Evolutionary conservation across 768 basidiomycete genomes (phyloP), one percentile per base, ranked within the genome.

Genomic region (Mycena venus): DNA sequence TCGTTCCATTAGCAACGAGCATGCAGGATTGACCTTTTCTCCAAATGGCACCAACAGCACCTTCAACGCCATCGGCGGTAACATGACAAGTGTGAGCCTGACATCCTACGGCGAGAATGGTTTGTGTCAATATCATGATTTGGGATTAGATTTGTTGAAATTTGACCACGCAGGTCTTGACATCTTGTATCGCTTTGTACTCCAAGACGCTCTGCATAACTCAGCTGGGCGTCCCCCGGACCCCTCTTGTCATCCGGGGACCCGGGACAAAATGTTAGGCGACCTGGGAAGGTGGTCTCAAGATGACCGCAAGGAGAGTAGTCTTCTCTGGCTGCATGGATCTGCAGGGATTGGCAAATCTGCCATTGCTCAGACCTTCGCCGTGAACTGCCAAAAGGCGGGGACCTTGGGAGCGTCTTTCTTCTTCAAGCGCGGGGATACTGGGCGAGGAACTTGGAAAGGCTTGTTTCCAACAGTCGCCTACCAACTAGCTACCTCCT

Each of bases 361-460:
- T n/a, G 77, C 79, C 14, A 67, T 79, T 27, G 75, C 72, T 1
- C 79, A 78, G 34, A 73, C 75, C 2, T 38, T 80, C 2, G 76
- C 78, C 4, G 70, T 71, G 51, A 21, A 23, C 12, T 75, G 79
- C 58, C 73, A 36, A 63, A 68, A 47, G 38, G 31, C 11, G 40
- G 70, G 64, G 32, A 59, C 10, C 6, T 76, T 84, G 9, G 82
- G 78, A 17, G 83, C 79, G 0, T 80, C 80, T 42, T 84, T 85
- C 77, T 85, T 84, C 64, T 84, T 85, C 76, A 82, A 80, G 2
- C 77, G 82, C 19, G 75, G 75, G 19, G 77, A 78, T 58, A 44
- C 77, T 10, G 78, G 75, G 34, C 77, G 83, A 3, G 75, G 75
- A 1, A 80, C 78, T 19, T 78, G 76, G 21, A 76, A 66, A 32